These are phyloP conservation scores for Apophysomyces trapeziformis DNA, from an alignment of 371 early-diverging fungal genomes.

Conservation along the genomic window DNA sequence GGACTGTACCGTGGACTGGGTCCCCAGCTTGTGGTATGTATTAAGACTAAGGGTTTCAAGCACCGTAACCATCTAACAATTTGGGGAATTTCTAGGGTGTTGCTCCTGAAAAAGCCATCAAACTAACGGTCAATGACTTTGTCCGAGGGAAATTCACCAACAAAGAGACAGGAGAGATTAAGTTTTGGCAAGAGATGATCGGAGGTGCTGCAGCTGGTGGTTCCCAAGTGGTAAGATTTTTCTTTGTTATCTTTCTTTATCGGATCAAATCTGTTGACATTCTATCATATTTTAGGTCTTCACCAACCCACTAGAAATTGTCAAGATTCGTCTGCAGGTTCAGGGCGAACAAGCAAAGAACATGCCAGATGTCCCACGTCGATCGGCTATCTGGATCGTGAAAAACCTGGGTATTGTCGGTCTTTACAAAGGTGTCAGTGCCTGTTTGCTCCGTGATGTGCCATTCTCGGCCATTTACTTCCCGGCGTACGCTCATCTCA, in stretches of 20 bases:
- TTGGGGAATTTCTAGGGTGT: slow-evolving; percentile 62
- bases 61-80: neutral
- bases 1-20: slow-evolving; percentile 96
- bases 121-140: slow-evolving; percentile 95
- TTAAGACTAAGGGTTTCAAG: neutral
- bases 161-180: slow-evolving; percentile 73
- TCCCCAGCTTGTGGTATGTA: slow-evolving; percentile 92
- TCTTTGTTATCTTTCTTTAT: neutral
- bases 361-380: slow-evolving; percentile 56
- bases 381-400: slow-evolving; percentile 90
- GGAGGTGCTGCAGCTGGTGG: slow-evolving; percentile 92
- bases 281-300: slow-evolving; percentile 46
- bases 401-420: slow-evolving; percentile 91
- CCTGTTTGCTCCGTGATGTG: slow-evolving; percentile 94
- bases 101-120: slow-evolving; percentile 99
- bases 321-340: slow-evolving; percentile 96
- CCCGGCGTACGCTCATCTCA: slow-evolving; percentile 93
- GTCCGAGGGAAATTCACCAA: slow-evolving; percentile 77
- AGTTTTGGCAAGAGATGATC: slow-evolving; percentile 81
- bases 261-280: no score
- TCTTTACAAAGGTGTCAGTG: slow-evolving; percentile 93
- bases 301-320: slow-evolving; percentile 97
- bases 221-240: slow-evolving; percentile 78
- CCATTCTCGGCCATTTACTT: slow-evolving; percentile 98
- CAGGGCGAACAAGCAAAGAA: slow-evolving; percentile 80